Evolutionary conservation across 2,329 filamentous ascomycete genomes (phyloP), one percentile per base, ranked within the genome.

Genomic region (Fusarium sp.): DNA sequence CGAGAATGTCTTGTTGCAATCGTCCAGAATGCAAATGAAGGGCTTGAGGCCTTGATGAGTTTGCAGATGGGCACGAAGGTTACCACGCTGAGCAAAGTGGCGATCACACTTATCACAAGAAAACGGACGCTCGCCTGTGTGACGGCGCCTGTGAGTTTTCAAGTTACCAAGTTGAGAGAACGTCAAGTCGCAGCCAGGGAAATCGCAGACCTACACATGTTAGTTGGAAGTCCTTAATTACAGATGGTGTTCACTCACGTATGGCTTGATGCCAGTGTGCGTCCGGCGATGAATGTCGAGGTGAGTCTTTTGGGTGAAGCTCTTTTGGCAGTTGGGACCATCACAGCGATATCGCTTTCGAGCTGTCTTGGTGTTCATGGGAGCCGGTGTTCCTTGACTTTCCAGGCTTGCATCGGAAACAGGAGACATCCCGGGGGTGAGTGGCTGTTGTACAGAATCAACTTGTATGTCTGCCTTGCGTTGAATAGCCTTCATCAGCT

Each of bases 131-230:
- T 97, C 93, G 42, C 94, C 93, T 5, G 92, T 94, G 80, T 97
- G 95, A 45, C 93, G 88, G 64, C 93, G 88, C 77, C 94, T 89
- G 77, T 97, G 95, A 11, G 93, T 97, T 88, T 94, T 96, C 46
- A 97, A 84, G 75, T 98, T 98, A 13, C 95, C 95, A 10, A 93
- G 85, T 77, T 97, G 95, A 15, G 93, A 96, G 77, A 98, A 98
- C 13, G 88, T 85, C 71, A 93, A 90, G 23, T 88, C 88, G 77
- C 95, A 98, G 7, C 85, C 85, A 5, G 88, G 85, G 67, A 91
- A 86, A 66, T 88, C 89, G 81, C 93, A 97, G 20, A 84, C 76
- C 89, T 87, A 59, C 5, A 29, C n/a, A 29, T 47, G 70, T 77
- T 59, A 79, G 75, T 56, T 14, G 31, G 5, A 40, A 35, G 35